phyloP scores from a whole-genome alignment of 768 basidiomycete genomes.

The Mycena polygramma region DNA sequence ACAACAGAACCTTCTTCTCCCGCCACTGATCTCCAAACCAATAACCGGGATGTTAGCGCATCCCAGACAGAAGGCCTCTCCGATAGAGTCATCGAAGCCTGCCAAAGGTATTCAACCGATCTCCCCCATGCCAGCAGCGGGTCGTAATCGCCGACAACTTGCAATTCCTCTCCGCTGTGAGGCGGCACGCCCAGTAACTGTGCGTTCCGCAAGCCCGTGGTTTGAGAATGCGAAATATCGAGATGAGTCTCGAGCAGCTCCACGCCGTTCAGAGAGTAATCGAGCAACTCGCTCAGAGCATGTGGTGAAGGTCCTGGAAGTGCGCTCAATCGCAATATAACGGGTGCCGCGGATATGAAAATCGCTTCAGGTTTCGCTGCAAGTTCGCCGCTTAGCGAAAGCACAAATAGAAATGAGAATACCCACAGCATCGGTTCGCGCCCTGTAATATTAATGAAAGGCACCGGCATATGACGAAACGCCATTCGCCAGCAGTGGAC shows the following conservation, averaged over 20 bases:
- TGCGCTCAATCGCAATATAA: constrained; percentile 53
- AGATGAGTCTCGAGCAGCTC: constrained; percentile 42
- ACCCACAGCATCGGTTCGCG: constrained; percentile 44
- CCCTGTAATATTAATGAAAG: constrained; percentile 56
- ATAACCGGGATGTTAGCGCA: constrained; percentile 63
- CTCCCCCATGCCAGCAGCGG: constrained; percentile 61
- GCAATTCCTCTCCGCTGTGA: constrained; percentile 51
- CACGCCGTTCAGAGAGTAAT: constrained; percentile 44
- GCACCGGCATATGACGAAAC: constrained; percentile 66
- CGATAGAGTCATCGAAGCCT: constrained; percentile 57
- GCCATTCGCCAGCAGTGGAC: constrained; percentile 73
- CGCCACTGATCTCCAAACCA: constrained; percentile 67
- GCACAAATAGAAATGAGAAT: constrained; percentile 9
- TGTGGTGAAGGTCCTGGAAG: constrained; percentile 44
- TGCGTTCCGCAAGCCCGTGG: constrained; percentile 5
- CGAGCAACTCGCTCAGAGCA: constrained; percentile 49
- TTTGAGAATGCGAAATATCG: constrained; percentile 15
- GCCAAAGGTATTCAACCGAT: constrained; percentile 70
- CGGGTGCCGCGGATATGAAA: constrained; percentile 43
- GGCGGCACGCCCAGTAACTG: constrained; percentile 43
- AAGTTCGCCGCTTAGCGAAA: background rate
- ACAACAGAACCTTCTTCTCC: constrained; percentile 52
- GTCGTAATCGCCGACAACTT: constrained; percentile 46
- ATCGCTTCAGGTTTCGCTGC: constrained; percentile 29
- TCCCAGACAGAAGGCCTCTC: constrained; percentile 59